Base-by-base conservation (phyloP, 768 basidiomycete genomes). In the Suillus clintonianus region DNA sequence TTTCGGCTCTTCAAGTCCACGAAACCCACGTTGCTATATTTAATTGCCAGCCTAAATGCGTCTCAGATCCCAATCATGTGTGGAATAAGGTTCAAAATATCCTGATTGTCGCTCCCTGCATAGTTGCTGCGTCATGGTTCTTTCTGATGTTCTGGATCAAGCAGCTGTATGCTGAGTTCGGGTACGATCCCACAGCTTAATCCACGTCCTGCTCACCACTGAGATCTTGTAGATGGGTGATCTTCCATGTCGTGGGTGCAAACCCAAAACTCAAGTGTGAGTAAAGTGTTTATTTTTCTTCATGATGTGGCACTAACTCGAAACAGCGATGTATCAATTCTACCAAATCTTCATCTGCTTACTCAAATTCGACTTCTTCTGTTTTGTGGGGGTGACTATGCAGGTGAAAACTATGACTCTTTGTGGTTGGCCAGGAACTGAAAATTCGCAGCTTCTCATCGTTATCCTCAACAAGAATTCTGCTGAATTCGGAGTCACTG, bases 331-430 rank as follows among this genome's bases (percentile, higher is more conserved):
- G 93, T 94, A 92, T 73, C 90, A 90, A 69, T 92, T 81, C 77
- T 95, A 95, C 71, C 90, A 95, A 77, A 86, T 95, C 69, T 85
- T 94, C 82, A 86, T 95, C 53, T 94, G 91, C 71, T 82, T 95
- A 59, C 85, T 95, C 69, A 95, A 94, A 73, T 93, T 95, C 74
- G 92, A 95, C 75, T 95, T 94, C 76, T 95, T 95, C 80, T 87
- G 85, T 74, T 94, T 95, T 72, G 82, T 84, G 24, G 93, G 89
- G n/a, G 89, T 94, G 30, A 94, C 92, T 3, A 93, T 94, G 85
- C 93, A 95, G 86, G 92, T 86, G 58, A 56, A 76, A 37, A 36
- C 32, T 4, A 13, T 17, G 32, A 1, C 27, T 56, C 6, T 30
- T 42, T 13, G 19, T 27, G 32, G 39, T 32, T 63, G 15, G 50